Conservation (phyloP, 257 asterid genomes). For the Solanum virginianum region DNA sequence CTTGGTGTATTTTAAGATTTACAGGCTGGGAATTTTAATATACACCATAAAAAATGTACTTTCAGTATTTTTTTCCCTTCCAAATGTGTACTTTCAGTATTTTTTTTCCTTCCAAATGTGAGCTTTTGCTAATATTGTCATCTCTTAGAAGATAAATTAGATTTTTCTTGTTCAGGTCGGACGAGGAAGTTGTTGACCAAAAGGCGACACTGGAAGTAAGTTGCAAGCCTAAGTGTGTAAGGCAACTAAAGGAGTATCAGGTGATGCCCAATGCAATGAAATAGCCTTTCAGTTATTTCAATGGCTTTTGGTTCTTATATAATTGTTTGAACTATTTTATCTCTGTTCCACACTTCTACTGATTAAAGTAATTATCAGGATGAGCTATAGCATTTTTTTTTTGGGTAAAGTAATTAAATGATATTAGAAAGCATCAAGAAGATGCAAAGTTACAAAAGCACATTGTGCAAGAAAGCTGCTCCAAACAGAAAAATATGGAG, state of each 20-base stretch:
- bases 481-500: no score
- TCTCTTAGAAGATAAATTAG: not conserved
- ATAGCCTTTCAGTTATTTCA: not conserved
- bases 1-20: not conserved
- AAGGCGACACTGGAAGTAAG: conserved; percentile 45
- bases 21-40: not conserved
- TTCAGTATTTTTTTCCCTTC: not conserved
- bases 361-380: not conserved
- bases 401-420: no score
- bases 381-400: not conserved
- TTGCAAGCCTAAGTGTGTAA: conserved; percentile 58
- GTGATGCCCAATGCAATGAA: conserved; percentile 7
- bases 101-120: not conserved
- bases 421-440: no score
- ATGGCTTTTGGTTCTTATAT: not conserved
- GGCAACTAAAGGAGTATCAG: conserved; percentile 44
- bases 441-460: no score
- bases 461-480: no score
- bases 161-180: conserved; percentile 25
- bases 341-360: not conserved
- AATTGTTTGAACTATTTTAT: not conserved
- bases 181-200: conserved; percentile 53
- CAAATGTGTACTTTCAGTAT: not conserved
- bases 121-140: not conserved
- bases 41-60: not conserved